phyloP scores from a whole-genome alignment of 495 filamentous ascomycete genomes.

The Lophiotrema nucula region DNA sequence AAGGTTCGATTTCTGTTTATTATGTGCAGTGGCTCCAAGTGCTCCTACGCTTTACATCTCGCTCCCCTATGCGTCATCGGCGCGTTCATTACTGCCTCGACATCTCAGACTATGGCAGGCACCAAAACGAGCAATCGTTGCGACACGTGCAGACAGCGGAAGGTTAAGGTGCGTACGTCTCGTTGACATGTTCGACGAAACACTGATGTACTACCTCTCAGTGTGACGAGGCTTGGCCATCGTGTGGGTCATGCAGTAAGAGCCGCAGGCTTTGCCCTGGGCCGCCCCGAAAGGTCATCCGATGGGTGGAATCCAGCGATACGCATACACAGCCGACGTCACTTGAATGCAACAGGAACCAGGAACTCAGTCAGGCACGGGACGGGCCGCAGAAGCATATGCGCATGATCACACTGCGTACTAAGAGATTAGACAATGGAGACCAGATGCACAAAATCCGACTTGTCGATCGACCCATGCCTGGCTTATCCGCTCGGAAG shows the following conservation, averaged over 20 bases:
- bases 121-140: neutral
- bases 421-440: neutral
- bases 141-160: neutral
- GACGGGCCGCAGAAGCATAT: neutral
- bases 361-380: neutral
- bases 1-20: no score
- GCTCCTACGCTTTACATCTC: no score
- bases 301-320: neutral
- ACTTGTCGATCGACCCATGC: neutral
- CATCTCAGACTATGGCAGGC: no score
- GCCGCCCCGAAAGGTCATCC: neutral
- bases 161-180: neutral
- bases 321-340: neutral
- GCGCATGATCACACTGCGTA: neutral
- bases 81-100: no score
- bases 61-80: no score
- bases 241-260: neutral
- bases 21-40: no score
- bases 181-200: neutral
- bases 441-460: neutral
- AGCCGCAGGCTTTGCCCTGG: neutral
- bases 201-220: neutral
- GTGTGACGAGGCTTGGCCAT: neutral
- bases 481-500: neutral
- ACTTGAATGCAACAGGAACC: neutral